A percentile compares a stretch with the other conserved stretches of the same genome.
Conservation (phyloP, 139 green algal genomes). For the Chlorella sp. region DNA sequence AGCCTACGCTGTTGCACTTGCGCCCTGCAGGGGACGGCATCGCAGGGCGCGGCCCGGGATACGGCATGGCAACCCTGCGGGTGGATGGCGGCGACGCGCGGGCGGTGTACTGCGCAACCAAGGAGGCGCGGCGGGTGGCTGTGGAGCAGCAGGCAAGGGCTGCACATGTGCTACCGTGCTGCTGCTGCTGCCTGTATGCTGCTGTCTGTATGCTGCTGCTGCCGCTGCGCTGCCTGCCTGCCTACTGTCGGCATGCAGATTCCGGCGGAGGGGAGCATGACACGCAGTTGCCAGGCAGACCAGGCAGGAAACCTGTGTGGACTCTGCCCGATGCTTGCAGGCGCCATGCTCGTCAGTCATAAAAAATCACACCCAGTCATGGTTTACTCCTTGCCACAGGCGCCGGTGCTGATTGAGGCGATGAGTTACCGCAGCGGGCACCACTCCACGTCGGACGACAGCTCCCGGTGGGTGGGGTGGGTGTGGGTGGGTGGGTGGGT, state of each 20-base stretch:
- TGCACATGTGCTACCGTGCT: background rate
- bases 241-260: background rate
- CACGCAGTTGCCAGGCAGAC: too few species aligned
- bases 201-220: background rate
- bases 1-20: background rate
- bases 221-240: background rate
- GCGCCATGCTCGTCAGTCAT: too few species aligned
- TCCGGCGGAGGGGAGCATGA: too few species aligned
- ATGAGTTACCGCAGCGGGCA: conserved; percentile 93
- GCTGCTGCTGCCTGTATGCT: background rate
- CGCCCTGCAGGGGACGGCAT: conserved; percentile 81
- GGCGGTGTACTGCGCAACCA: conserved; percentile 82
- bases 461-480: conserved; percentile 51
- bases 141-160: conserved; percentile 26
- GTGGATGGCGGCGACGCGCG: conserved; percentile 92
- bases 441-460: conserved; percentile 94
- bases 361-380: too few species aligned
- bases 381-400: conserved; percentile 8
- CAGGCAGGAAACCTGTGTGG: too few species aligned
- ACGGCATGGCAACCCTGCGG: conserved; percentile 83
- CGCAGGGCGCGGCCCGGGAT: conserved; percentile 69
- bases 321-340: too few species aligned
- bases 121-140: conserved; percentile 60
- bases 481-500: too few species aligned
- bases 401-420: conserved; percentile 81